phyloP scores from a whole-genome alignment of 2,329 filamentous ascomycete species.

The Graphilbum fragrans region DNA sequence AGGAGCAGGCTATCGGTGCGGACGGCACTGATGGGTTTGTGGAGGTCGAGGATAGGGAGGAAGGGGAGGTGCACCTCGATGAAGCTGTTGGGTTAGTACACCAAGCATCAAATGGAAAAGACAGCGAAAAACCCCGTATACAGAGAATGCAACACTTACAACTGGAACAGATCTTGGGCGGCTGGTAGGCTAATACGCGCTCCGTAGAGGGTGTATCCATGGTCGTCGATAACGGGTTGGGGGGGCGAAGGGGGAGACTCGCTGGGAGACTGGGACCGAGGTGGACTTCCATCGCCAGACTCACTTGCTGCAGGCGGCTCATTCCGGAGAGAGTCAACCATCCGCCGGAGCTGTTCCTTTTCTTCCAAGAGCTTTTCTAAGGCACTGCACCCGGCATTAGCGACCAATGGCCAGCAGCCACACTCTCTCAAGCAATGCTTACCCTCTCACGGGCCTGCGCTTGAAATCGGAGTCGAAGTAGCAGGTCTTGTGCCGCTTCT shows the following conservation, averaged over 20 bases:
- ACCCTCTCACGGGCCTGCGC: slow-evolving; percentile 2
- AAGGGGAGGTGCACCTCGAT: background rate
- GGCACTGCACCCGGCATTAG: background rate
- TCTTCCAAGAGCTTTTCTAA: slow-evolving; percentile 4
- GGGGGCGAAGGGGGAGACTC: background rate
- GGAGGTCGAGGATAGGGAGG: slow-evolving; percentile 2
- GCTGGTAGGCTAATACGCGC: background rate
- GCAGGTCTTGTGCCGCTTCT: slow-evolving; percentile 3
- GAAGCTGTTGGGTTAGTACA: background rate
- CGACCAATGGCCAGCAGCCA: background rate
- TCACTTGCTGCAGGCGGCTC: background rate
- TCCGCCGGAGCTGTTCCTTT: slow-evolving; percentile 4
- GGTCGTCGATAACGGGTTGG: background rate
- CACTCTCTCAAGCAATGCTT: too few species aligned
- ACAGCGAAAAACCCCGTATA: background rate
- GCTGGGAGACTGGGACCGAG: background rate
- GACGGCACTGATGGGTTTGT: background rate
- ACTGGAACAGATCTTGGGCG: slow-evolving; percentile 1
- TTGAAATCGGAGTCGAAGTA: slow-evolving; percentile 4
- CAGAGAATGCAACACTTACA: background rate
- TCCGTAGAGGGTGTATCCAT: background rate
- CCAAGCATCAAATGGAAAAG: background rate
- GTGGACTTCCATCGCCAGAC: background rate
- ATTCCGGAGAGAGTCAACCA: slow-evolving; percentile 1
- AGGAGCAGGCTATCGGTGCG: slow-evolving; percentile 3